Conservation (phyloP, 306 rosid genomes). For the Dryas octopetala region DNA sequence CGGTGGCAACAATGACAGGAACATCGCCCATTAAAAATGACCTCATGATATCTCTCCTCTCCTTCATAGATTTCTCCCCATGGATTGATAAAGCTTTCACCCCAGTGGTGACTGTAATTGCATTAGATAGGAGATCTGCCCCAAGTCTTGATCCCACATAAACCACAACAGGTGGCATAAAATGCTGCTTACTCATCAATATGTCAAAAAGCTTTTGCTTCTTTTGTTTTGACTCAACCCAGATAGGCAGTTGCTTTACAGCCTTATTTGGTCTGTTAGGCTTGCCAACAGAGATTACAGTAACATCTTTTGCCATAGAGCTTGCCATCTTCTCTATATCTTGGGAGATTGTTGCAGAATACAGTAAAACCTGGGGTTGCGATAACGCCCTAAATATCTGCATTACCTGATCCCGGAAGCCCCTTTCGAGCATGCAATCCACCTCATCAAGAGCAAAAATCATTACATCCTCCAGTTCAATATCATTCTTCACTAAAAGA, state of each 20-base stretch:
- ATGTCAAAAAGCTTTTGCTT: slow-evolving; percentile 81
- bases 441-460: slow-evolving; percentile 84
- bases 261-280: slow-evolving; percentile 72
- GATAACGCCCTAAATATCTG: slow-evolving; percentile 67
- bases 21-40: slow-evolving; percentile 66
- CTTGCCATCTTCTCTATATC: slow-evolving; percentile 65
- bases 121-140: slow-evolving; percentile 79
- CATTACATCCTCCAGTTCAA: slow-evolving; percentile 54
- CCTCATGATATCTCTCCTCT: slow-evolving; percentile 76
- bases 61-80: slow-evolving; percentile 84
- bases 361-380: slow-evolving; percentile 78
- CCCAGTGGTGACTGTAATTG: slow-evolving; percentile 65
- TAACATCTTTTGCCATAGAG: slow-evolving; percentile 48
- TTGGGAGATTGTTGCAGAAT: slow-evolving; percentile 74
- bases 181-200: slow-evolving; percentile 63
- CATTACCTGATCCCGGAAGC: slow-evolving; percentile 80
- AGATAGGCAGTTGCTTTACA: slow-evolving; percentile 75
- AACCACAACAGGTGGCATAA: slow-evolving; percentile 71
- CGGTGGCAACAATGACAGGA: slow-evolving; percentile 79
- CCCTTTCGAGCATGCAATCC: slow-evolving; percentile 79
- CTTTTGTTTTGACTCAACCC: slow-evolving; percentile 83
- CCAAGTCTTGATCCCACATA: slow-evolving; percentile 77
- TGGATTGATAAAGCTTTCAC: slow-evolving; percentile 66
- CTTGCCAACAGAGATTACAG: slow-evolving; percentile 56
- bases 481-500: slow-evolving; percentile 64